A percentile compares a stretch with the other conserved stretches of the same genome.
Conservation (phyloP, 2,329 filamentous ascomycete species). For the Colletotrichum lupini region DNA sequence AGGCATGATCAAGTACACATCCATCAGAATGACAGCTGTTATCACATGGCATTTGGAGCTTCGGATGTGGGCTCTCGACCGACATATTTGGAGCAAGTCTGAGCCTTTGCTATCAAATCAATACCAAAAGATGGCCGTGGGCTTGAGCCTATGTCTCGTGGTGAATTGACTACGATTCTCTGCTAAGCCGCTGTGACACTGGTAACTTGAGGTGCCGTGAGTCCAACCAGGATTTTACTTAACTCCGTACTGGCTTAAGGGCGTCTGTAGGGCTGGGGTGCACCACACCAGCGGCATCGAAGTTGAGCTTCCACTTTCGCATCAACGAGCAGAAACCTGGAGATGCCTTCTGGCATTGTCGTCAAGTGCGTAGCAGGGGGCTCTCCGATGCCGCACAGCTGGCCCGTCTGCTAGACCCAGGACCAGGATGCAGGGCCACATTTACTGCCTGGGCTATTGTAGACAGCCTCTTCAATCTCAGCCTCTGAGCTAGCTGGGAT, state of each 20-base stretch:
- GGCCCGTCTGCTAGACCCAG: not conserved
- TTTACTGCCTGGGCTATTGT: not conserved
- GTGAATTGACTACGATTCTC: no score
- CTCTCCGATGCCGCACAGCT: not conserved
- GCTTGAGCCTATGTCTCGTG: no score
- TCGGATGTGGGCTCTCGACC: not conserved
- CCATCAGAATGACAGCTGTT: not conserved
- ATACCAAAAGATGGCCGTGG: no score
- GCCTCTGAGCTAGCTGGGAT: not conserved
- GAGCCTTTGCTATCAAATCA: not conserved
- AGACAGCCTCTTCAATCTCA: not conserved
- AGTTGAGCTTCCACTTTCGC: no score
- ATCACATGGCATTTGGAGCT: not conserved
- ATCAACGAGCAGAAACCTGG: no score
- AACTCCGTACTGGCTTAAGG: no score
- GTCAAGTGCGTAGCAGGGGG: not conserved
- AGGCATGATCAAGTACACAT: not conserved
- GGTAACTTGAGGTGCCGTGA: no score
- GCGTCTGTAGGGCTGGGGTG: no score
- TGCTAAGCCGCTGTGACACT: no score
- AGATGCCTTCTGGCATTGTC: not conserved
- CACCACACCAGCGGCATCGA: no score
- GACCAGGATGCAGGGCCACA: not conserved
- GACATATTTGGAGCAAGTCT: not conserved
- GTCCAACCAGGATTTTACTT: no score